phyloP scores from a whole-genome alignment of 352 stramenopile species.

The Globisporangium iwayamae region DNA sequence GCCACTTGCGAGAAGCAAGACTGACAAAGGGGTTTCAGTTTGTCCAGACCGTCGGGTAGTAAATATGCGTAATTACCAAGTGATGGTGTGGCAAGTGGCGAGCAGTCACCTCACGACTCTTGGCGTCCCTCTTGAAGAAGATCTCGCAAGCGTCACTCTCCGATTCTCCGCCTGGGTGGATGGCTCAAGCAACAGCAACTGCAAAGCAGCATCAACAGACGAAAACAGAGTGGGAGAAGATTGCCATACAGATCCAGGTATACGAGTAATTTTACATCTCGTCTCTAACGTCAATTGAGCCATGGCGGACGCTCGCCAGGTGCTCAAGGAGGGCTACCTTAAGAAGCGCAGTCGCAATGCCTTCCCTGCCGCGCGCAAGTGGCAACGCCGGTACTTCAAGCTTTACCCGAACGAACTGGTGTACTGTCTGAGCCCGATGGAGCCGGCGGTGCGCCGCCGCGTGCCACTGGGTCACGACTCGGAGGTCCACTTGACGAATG shows the following conservation, averaged over 20 bases:
- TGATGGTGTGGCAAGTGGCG: background rate
- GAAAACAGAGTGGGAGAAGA: background rate
- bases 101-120: conserved; percentile 9
- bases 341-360: conserved; percentile 55
- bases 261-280: too few relatives aligned
- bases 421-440: conserved; percentile 46
- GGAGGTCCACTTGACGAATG: conserved; percentile 52
- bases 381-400: conserved; percentile 68
- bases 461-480: conserved; percentile 53
- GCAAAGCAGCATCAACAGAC: background rate
- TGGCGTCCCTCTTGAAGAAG: conserved; percentile 2
- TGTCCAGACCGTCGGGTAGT: background rate
- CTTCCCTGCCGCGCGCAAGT: conserved; percentile 33
- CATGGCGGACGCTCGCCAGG: conserved; percentile 24
- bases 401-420: conserved; percentile 54
- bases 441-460: conserved; percentile 30
- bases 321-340: conserved; percentile 73
- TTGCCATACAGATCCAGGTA: background rate
- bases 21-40: background rate
- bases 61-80: conserved; percentile 14
- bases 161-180: conserved; percentile 1
- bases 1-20: background rate
- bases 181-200: background rate
- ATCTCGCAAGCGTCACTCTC: conserved; percentile 10
- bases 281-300: background rate